Evolutionary conservation across 345 rosid genomes (phyloP), one percentile per base, ranked within the genome.

Genomic region (Clausena lansium): DNA sequence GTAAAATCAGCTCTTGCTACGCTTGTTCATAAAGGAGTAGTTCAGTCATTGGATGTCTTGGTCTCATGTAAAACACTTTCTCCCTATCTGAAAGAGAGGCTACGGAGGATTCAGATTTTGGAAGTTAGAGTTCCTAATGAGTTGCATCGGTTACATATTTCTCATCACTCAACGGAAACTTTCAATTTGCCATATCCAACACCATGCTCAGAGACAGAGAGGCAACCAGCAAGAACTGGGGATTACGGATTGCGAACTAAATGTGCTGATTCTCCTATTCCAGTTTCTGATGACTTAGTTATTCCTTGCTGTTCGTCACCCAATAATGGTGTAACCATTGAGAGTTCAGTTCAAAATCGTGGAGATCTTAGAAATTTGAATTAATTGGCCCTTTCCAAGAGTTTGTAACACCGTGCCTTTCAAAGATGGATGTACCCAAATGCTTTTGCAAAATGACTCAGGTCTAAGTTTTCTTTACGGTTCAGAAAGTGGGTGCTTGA

Each of bases 21-120:
- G 15, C 89, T 93, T 73, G 87, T 89, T 74, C 81, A 77, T 14
- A 90, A 86, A 83, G 96, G 96, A 78, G 94, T 95, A 20, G 80
- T 91, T 76, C 78, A 19, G 22, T 87, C 90, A 4, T 15, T 87
- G 61, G 92, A 93, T 76, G 79, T 84, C 80, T 82, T 91, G 83
- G 75, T 85, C 24, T 59, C 81, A 7, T 86, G 80, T 67, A 76
- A 82, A 73, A 81, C 57, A 15, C 74, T 95, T 77, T 85, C 91
- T 64, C 87, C 89, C 71, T 73, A 76, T 59, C 76, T 92, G 50
- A 90, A 82, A 79, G 89, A 89, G 77, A 85, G 82, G 85, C 87
- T 93, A 80, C 76, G 61, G 67, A 83, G 63, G 59, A 63, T 88
- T 73, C 84, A 89, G 86, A 70, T 62, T 47, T 73, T 36, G 62